phyloP scores from a whole-genome alignment of 1,139 yeast species.

The Kodamaea suecica region DNA sequence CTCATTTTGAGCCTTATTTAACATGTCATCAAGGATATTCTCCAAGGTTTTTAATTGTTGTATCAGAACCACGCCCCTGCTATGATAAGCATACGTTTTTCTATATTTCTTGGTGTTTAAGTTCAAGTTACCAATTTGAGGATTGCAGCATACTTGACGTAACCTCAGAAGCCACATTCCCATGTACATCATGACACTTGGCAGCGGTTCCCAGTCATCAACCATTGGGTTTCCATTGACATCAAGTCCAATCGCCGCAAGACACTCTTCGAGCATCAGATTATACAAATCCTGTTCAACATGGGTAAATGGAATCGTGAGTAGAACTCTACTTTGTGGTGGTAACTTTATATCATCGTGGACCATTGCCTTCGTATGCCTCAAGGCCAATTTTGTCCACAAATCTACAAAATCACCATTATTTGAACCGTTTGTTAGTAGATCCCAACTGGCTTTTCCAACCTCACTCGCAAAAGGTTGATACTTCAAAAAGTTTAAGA shows the following conservation, averaged over 20 bases:
- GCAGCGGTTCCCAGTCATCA: conserved; percentile 51
- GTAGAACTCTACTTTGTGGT: conserved; percentile 63
- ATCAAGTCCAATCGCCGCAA: conserved; percentile 60
- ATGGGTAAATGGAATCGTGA: conserved; percentile 72
- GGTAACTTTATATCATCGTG: conserved; percentile 75
- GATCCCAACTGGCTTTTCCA: conserved; percentile 41
- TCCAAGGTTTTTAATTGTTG: conserved; percentile 58
- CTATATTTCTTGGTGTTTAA: conserved; percentile 30
- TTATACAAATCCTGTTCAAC: conserved; percentile 83
- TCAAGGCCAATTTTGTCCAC: conserved; percentile 52
- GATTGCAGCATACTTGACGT: conserved; percentile 82
- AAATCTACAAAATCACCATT: conserved; percentile 44
- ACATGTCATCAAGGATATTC: conserved; percentile 64
- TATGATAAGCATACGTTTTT: conserved; percentile 12
- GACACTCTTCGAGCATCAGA: conserved; percentile 57
- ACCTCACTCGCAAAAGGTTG: conserved; percentile 55
- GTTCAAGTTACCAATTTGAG: conserved; percentile 55
- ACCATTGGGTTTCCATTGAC: conserved; percentile 53
- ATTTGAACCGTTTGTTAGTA: conserved; percentile 12
- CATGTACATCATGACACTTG: conserved; percentile 43
- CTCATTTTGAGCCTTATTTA: conserved; percentile 48
- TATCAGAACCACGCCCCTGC: conserved; percentile 19
- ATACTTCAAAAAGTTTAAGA: conserved; percentile 61
- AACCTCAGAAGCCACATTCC: conserved; percentile 64
- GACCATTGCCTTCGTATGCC: conserved; percentile 87